phyloP scores from a whole-genome alignment of 441 rosid species.

The Corymbia citriodora region DNA sequence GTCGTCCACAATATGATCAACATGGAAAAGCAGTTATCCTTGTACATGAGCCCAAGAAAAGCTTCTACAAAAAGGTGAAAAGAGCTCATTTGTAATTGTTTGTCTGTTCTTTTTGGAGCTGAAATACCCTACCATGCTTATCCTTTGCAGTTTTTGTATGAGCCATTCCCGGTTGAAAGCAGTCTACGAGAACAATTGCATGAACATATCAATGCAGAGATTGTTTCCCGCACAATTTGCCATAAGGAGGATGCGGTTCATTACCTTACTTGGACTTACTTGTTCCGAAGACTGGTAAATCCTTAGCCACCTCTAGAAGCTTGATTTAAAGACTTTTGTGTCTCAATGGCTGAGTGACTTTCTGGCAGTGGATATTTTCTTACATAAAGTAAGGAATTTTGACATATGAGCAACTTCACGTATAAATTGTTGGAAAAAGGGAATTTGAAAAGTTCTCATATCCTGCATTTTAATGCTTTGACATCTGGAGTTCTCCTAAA shows the following conservation, averaged over 20 bases:
- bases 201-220: conserved; percentile 92
- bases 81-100: conserved; percentile 5
- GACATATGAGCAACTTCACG: neutral
- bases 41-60: conserved; percentile 98
- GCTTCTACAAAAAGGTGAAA: conserved; percentile 95
- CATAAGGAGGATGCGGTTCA: conserved; percentile 95
- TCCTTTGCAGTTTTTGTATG: conserved; percentile 78
- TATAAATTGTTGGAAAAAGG: neutral
- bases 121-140: conserved; percentile 4
- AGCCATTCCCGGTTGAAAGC: conserved; percentile 99
- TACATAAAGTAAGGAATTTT: neutral
- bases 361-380: neutral
- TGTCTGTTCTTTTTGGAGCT: conserved; percentile 1
- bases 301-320: conserved; percentile 4
- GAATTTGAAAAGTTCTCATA: neutral
- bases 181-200: conserved; percentile 91
- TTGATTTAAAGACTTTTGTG: neutral
- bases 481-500: neutral
- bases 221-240: conserved; percentile 85
- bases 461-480: neutral
- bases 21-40: conserved; percentile 99
- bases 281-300: conserved; percentile 93
- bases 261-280: conserved; percentile 97
- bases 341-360: neutral
- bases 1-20: conserved; percentile 98